Evolutionary conservation across 176 grass and related monocot species (phyloP).

Genomic region (Phyllostachys edulis): DNA sequence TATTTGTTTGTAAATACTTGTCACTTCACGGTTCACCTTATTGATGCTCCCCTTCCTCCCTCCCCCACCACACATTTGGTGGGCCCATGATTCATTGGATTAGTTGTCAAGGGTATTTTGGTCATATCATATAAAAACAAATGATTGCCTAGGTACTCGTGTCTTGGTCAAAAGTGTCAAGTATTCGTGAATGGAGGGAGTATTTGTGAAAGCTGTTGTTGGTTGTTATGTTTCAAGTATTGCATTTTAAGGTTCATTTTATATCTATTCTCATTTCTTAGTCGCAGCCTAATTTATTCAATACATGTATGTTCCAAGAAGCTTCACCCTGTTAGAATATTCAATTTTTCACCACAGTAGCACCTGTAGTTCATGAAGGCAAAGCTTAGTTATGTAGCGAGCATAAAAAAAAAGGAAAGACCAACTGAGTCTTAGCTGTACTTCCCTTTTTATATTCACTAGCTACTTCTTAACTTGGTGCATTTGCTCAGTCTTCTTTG

Average conservation of each 20-base stretch:
- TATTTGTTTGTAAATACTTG: too few species aligned
- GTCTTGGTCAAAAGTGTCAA: too few species aligned
- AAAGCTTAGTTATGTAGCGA: not conserved
- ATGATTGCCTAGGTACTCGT: too few species aligned
- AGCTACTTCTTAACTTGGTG: not conserved
- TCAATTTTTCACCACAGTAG: not conserved
- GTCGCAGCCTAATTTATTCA: not conserved
- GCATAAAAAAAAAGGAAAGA: not conserved
- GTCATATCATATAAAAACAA: too few species aligned
- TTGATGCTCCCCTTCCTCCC: too few species aligned
- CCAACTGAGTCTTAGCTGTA: not conserved
- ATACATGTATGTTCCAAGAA: conserved; percentile 16
- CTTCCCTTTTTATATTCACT: not conserved
- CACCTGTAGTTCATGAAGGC: not conserved
- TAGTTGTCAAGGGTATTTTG: too few species aligned
- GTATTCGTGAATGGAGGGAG: too few species aligned
- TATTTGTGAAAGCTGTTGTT: too few species aligned
- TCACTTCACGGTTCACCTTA: too few species aligned
- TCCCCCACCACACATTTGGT: too few species aligned
- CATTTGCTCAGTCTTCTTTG: not conserved
- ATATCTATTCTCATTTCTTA: not conserved
- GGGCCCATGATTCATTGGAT: too few species aligned
- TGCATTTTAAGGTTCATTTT: conserved; percentile 7
- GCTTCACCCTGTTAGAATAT: conserved; percentile 22
- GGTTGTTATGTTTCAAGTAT: too few species aligned